Percentiles rank a stretch among this genome's conserved stretches.
These are phyloP conservation scores for Trichosanthes cucumerina DNA, from an alignment of 306 rosid species.

Conservation along the genomic window DNA sequence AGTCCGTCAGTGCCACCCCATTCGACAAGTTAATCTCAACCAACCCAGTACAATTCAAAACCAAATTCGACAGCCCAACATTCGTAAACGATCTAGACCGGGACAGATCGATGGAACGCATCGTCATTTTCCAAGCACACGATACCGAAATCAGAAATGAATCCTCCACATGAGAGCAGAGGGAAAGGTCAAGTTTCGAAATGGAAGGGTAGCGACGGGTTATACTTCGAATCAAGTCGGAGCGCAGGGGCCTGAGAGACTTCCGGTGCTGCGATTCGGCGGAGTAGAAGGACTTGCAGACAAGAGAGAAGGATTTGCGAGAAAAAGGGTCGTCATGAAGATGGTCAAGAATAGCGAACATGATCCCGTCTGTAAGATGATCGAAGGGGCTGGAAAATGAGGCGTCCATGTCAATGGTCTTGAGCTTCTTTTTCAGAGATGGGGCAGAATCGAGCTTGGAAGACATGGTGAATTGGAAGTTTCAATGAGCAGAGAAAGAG, in stretches of 20 bases:
- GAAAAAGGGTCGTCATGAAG: slow-evolving; percentile 18
- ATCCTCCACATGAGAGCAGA: slow-evolving; percentile 56
- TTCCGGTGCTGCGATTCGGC: slow-evolving; percentile 61
- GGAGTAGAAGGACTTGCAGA: slow-evolving; percentile 43
- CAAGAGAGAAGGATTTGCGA: slow-evolving; percentile 52
- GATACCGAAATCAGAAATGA: slow-evolving; percentile 23
- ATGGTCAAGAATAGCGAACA: slow-evolving; percentile 46
- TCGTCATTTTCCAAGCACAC: slow-evolving; percentile 26
- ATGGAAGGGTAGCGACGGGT: slow-evolving; percentile 41
- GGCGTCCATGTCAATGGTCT: background rate
- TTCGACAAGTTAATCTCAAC: slow-evolving; percentile 72
- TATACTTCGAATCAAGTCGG: slow-evolving; percentile 34
- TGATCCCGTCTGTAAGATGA: slow-evolving; percentile 43
- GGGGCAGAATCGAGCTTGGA: slow-evolving; percentile 8
- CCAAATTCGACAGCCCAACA: slow-evolving; percentile 33
- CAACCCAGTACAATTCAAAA: slow-evolving; percentile 27
- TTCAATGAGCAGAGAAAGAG: background rate
- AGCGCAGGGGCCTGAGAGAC: slow-evolving; percentile 47
- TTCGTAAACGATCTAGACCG: slow-evolving; percentile 46
- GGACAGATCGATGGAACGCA: slow-evolving; percentile 50
- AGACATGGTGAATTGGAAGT: background rate
- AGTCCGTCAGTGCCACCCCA: slow-evolving; percentile 53
- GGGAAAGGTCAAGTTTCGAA: slow-evolving; percentile 44
- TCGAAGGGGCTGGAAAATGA: slow-evolving; percentile 27
- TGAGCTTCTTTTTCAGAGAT: background rate